phyloP scores from a whole-genome alignment of 169 alveolate species.

The Cyclospora cayetanensis region DNA sequence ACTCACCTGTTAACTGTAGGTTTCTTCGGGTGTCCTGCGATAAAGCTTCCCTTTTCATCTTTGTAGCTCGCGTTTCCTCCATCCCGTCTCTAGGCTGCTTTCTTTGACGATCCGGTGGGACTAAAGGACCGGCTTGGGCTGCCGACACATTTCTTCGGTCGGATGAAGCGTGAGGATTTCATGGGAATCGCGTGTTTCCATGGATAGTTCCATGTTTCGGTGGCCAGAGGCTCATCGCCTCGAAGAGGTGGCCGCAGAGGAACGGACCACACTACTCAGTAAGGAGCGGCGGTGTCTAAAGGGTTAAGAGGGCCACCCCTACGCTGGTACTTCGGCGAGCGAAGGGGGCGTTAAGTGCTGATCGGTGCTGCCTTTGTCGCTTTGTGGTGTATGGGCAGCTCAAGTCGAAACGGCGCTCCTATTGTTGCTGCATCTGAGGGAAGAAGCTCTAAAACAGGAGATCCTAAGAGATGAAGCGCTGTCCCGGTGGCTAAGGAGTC shows the following conservation, averaged over 20 bases:
- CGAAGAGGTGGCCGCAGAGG: neutral
- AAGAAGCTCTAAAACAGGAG: slow-evolving; percentile 21
- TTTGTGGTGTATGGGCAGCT: neutral
- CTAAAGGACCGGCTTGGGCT: too few species aligned
- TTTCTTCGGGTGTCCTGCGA: too few species aligned
- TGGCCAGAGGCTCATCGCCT: slow-evolving; percentile 63
- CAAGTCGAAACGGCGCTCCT: slow-evolving; percentile 18
- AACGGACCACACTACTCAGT: slow-evolving; percentile 34
- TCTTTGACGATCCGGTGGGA: too few species aligned
- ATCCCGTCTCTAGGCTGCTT: too few species aligned
- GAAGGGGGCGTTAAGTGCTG: too few species aligned
- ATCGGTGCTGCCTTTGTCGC: too few species aligned
- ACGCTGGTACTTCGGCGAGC: neutral
- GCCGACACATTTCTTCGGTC: too few species aligned
- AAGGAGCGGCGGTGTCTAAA: neutral
- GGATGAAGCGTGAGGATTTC: too few species aligned
- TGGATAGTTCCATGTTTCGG: neutral
- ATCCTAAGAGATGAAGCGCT: neutral
- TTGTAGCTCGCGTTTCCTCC: too few species aligned
- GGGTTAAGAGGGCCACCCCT: neutral
- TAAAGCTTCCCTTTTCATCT: too few species aligned
- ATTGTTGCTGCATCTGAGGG: slow-evolving; percentile 36
- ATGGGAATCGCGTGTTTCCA: too few species aligned
- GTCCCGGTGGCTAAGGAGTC: slow-evolving; percentile 31
- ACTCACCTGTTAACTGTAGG: too few species aligned